Conservation (phyloP, 768 basidiomycete genomes). For the Mycena leptocephala region DNA sequence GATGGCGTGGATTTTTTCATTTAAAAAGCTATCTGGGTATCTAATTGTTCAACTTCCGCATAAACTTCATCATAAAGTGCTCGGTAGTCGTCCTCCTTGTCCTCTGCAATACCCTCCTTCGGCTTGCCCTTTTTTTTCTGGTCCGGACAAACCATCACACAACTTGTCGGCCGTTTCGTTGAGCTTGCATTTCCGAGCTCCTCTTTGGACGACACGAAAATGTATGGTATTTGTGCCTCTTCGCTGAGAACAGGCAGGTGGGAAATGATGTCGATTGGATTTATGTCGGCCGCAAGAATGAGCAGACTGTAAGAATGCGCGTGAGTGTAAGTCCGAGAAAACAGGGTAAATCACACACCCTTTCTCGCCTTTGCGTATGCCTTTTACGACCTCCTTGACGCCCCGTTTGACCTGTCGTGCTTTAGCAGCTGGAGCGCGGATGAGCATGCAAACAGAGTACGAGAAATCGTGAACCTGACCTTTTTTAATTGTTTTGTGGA, state of each 20-base stretch:
- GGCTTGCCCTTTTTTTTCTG: constrained; percentile 80
- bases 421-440: constrained; percentile 80
- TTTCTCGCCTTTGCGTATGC: constrained; percentile 96
- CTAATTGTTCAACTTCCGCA: constrained; percentile 88
- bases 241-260: constrained; percentile 96
- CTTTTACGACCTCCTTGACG: constrained; percentile 99
- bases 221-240: constrained; percentile 92
- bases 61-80: constrained; percentile 91
- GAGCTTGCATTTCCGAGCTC: constrained; percentile 96
- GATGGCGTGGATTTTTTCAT: neutral
- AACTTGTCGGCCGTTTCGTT: constrained; percentile 98
- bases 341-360: constrained; percentile 72
- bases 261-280: constrained; percentile 98
- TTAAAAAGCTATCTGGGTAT: constrained; percentile 80
- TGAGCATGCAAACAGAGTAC: constrained; percentile 17
- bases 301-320: constrained; percentile 71
- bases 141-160: constrained; percentile 94
- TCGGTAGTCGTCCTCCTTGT: constrained; percentile 87
- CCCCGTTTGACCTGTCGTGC: constrained; percentile 96
- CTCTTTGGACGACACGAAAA: constrained; percentile 94
- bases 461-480: constrained; percentile 59
- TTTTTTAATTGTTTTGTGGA: constrained; percentile 96
- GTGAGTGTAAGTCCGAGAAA: neutral
- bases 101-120: constrained; percentile 73
- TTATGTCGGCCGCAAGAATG: constrained; percentile 96